These are phyloP conservation scores for Penicillium digitatum DNA, from an alignment of 2,329 filamentous ascomycete genomes.

Conservation along the genomic window DNA sequence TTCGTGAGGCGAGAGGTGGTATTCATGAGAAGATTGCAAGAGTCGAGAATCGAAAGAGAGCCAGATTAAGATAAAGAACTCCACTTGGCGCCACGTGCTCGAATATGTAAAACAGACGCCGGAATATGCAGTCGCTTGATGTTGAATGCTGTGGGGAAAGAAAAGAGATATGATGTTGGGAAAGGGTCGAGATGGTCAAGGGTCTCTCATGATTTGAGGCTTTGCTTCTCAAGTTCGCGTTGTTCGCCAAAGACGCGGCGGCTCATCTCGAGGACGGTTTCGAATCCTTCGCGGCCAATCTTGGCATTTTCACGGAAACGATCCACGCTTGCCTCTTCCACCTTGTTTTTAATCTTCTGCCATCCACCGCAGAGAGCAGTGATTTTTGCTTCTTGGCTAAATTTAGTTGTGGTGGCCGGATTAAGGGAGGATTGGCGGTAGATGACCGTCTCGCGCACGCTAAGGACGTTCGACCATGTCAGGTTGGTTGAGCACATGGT, in stretches of 20 bases:
- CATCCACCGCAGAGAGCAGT: constrained; percentile 93
- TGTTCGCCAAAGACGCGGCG: constrained; percentile 88
- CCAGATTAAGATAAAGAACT: constrained; percentile 16
- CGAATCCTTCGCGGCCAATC: constrained; percentile 90
- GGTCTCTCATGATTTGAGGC: constrained; percentile 27
- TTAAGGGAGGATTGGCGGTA: constrained; percentile 62
- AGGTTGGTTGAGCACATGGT: constrained; percentile 97
- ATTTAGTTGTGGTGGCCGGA: constrained; percentile 63
- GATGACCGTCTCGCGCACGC: constrained; percentile 85
- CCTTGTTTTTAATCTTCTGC: constrained; percentile 94
- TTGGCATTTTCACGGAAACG: constrained; percentile 87
- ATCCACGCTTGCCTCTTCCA: constrained; percentile 86
- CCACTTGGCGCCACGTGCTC: constrained; percentile 25
- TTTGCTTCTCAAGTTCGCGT: constrained; percentile 58
- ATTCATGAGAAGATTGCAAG: constrained; percentile 7
- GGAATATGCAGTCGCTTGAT: constrained; percentile 33
- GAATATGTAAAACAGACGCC: constrained; percentile 25
- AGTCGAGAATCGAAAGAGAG: constrained; percentile 1
- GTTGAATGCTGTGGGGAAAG: constrained; percentile 10
- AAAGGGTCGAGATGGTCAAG: neutral
- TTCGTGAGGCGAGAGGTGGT: constrained; percentile 8
- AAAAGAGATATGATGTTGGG: neutral
- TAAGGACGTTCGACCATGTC: constrained; percentile 85
- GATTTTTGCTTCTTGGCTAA: constrained; percentile 85
- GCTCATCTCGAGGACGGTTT: constrained; percentile 90